These are phyloP conservation scores for Cenchrus americanus DNA, from an alignment of 176 grass and related monocot genomes.

Conservation along the genomic window DNA sequence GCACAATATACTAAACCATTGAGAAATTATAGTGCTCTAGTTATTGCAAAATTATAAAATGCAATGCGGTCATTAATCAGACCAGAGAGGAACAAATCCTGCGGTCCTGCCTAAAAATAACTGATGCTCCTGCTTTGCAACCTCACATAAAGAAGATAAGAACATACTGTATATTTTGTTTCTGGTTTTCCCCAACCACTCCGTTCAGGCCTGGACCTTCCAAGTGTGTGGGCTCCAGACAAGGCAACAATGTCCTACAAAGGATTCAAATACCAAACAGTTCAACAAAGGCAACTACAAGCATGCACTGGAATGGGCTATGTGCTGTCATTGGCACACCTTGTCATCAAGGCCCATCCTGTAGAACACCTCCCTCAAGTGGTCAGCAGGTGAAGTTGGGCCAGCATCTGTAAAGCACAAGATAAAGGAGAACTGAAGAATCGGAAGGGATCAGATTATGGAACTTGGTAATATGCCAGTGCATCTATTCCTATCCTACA, in stretches of 20 bases:
- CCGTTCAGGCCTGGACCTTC: conserved; percentile 84
- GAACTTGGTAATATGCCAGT: conserved; percentile 9
- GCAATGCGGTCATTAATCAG: conserved; percentile 7
- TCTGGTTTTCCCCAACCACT: conserved; percentile 99
- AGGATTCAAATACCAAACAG: conserved; percentile 31
- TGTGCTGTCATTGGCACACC: conserved; percentile 47
- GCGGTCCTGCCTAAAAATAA: conserved; percentile 4
- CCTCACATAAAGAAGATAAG: conserved; percentile 35
- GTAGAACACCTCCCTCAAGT: conserved; percentile 91
- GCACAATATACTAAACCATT: conserved; percentile 16
- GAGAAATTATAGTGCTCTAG: neutral
- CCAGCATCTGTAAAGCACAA: conserved; percentile 68
- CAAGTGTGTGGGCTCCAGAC: conserved; percentile 98
- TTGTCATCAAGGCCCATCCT: conserved; percentile 97
- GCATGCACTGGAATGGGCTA: conserved; percentile 8
- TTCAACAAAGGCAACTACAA: conserved; percentile 29
- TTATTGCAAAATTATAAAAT: conserved; percentile 24
- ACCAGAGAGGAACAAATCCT: conserved; percentile 4
- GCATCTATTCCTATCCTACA: conserved; percentile 3
- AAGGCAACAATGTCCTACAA: conserved; percentile 91
- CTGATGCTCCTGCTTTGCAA: neutral
- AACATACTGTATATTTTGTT: conserved; percentile 92
- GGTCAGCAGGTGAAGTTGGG: conserved; percentile 79
- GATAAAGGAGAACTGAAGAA: conserved; percentile 27
- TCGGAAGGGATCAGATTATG: conserved; percentile 1